phyloP scores from a whole-genome alignment of 73 alveolate genomes.

The Tetrahymena malaccensis region DNA sequence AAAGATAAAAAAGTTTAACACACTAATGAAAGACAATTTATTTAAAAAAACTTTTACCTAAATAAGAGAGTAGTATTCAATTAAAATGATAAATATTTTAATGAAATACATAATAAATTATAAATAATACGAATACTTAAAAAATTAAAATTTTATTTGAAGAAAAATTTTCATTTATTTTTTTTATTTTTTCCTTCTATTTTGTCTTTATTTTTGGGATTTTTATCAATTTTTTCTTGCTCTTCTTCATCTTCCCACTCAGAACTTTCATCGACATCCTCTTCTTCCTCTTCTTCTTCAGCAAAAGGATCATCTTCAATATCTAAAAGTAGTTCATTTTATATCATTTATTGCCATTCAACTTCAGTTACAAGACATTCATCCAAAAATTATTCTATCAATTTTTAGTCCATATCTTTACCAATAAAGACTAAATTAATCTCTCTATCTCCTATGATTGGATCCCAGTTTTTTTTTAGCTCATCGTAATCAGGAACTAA shows the following conservation, averaged over 20 bases:
- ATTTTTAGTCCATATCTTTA: neutral
- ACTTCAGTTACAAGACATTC: neutral
- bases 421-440: constrained; percentile 12
- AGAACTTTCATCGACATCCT: neutral
- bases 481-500: neutral
- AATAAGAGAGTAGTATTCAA: no score
- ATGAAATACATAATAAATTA: no score
- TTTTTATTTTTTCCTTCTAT: neutral
- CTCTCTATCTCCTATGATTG: neutral
- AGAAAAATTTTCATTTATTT: neutral
- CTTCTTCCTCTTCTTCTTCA: constrained; percentile 3
- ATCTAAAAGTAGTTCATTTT: neutral
- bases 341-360: neutral
- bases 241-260: neutral
- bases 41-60: no score
- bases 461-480: neutral
- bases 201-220: neutral
- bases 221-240: neutral
- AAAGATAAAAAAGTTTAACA: no score
- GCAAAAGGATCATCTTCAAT: constrained; percentile 14
- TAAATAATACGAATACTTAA: no score
- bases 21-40: no score
- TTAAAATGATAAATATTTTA: no score
- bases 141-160: no score
- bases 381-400: neutral